Evolutionary conservation across 345 rosid genomes (phyloP), one percentile per base, ranked within the genome.

Genomic region (Eucalyptus rudis): DNA sequence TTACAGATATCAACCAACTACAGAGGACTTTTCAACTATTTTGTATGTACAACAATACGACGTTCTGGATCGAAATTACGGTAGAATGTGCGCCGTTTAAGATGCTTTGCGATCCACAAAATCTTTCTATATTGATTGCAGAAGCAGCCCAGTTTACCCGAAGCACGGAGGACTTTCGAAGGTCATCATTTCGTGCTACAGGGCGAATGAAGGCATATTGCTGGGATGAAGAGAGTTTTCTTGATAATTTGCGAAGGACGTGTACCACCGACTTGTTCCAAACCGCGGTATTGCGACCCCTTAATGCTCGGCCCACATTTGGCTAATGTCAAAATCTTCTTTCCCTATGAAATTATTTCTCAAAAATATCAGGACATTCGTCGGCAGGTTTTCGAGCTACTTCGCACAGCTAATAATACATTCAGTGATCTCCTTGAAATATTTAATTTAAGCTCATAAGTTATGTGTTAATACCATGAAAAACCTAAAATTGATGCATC

Each of bases 401-500:
- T 17, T 66, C 6, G 40, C 3, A 17, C 79, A 15, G 11, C 79
- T 66, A 31, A 4, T 17, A 16, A 4, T 17, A 17, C 43, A 31
- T 8, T 17, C 11, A 15, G 8, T 5, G 4, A 15, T 33, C 24
- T 68, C 43, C 80, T 68, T 9, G 40, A 33, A 8, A 33, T 2
- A 17, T 13, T 68, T 5, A 27, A 17, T 68, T 68, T 20, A 33
- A 13, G 44, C 44, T 68, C 7, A 33, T 33, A 33, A 33, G 2
- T 68, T 17, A n/a, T n/a, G 0, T 0, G 6, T 24, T 22, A 10
- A 4, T 56, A 10, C 1, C 6, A 56, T 0, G 0, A 56, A 56
- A 56, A 56, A 24, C 0, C 9, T 5, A 4, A 56, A 56, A 56
- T 24, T 2, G 6, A 56, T 19, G 4, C 1, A 0, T 56, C 5